Evolutionary conservation across 1,284 basidiomycete genomes (phyloP).

Genomic region (Leccinum fallax): DNA sequence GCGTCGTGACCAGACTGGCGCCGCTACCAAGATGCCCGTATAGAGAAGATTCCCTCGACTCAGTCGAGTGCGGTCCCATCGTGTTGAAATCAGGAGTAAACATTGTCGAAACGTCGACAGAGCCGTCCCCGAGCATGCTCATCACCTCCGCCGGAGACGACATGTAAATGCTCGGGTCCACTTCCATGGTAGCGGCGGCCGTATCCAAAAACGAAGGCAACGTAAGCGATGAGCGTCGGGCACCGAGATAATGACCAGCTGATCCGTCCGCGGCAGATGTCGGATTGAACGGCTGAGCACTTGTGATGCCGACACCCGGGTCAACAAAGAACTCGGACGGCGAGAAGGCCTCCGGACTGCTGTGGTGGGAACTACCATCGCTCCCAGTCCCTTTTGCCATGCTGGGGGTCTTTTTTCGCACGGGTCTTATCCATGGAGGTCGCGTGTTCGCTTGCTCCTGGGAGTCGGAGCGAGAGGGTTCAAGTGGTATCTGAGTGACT

Average conservation of each 20-base stretch:
- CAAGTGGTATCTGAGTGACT: slow-evolving; percentile 89
- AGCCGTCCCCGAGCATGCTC: slow-evolving; percentile 32
- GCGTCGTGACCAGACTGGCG: slow-evolving; percentile 30
- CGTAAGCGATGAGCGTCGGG: slow-evolving; percentile 27
- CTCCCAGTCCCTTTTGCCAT: slow-evolving; percentile 38
- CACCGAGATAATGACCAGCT: slow-evolving; percentile 22
- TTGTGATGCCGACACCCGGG: slow-evolving; percentile 23
- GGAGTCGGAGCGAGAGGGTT: slow-evolving; percentile 56
- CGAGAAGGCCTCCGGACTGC: slow-evolving; percentile 65
- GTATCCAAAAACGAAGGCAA: slow-evolving; percentile 28
- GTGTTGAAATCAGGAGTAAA: slow-evolving; percentile 35
- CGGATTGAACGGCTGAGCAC: slow-evolving; percentile 29
- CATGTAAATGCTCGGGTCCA: slow-evolving; percentile 34
- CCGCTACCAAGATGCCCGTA: slow-evolving; percentile 29
- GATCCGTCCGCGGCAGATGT: slow-evolving; percentile 18
- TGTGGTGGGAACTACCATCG: slow-evolving; percentile 55
- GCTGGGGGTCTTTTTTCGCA: slow-evolving; percentile 71
- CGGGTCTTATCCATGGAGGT: slow-evolving; percentile 86
- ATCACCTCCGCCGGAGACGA: slow-evolving; percentile 36
- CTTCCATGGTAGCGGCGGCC: slow-evolving; percentile 32
- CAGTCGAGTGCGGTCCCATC: slow-evolving; percentile 25
- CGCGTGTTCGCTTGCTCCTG: slow-evolving; percentile 52
- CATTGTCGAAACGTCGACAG: slow-evolving; percentile 33
- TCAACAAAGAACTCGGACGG: slow-evolving; percentile 63
- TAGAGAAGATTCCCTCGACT: slow-evolving; percentile 28